These are phyloP conservation scores for Colletotrichum liriopes DNA, from an alignment of 2,329 filamentous ascomycete genomes.

Conservation along the genomic window DNA sequence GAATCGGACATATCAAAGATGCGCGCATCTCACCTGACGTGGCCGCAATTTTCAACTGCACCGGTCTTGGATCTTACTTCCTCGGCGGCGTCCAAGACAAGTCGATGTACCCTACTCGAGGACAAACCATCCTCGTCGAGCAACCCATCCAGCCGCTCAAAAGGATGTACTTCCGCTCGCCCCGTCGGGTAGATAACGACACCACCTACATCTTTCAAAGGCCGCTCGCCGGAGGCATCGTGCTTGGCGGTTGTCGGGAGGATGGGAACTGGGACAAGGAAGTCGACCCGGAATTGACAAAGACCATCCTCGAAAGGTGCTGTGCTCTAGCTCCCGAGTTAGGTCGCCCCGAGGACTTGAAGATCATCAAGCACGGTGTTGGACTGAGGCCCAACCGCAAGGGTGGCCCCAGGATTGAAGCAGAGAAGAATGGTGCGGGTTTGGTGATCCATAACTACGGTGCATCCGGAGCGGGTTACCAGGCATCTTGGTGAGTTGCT, in stretches of 20 bases:
- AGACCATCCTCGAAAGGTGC: slow-evolving; percentile 53
- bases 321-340: slow-evolving; percentile 53
- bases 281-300: slow-evolving; percentile 49
- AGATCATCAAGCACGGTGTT: slow-evolving; percentile 52
- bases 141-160: slow-evolving; percentile 55
- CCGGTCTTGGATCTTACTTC: slow-evolving; percentile 81
- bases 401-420: slow-evolving; percentile 52
- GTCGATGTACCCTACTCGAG: slow-evolving; percentile 81
- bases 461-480: slow-evolving; percentile 49
- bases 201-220: slow-evolving; percentile 62
- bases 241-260: slow-evolving; percentile 53
- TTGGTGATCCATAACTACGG: slow-evolving; percentile 50
- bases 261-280: slow-evolving; percentile 52
- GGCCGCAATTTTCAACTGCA: slow-evolving; percentile 80
- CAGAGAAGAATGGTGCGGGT: slow-evolving; percentile 45
- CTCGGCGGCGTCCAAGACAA: slow-evolving; percentile 87
- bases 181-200: slow-evolving; percentile 57
- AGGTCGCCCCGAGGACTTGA: slow-evolving; percentile 52
- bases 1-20: slow-evolving; percentile 80
- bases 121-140: slow-evolving; percentile 69
- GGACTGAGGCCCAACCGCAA: slow-evolving; percentile 50
- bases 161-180: slow-evolving; percentile 58
- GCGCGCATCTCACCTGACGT: slow-evolving; percentile 75
- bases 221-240: slow-evolving; percentile 52
- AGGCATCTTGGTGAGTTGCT: slow-evolving; percentile 45